A percentile compares a stretch with the other conserved stretches of the same genome.
These are phyloP conservation scores for Venturiaceae sp. DNA, from an alignment of 2,329 filamentous ascomycete genomes.

Conservation along the genomic window DNA sequence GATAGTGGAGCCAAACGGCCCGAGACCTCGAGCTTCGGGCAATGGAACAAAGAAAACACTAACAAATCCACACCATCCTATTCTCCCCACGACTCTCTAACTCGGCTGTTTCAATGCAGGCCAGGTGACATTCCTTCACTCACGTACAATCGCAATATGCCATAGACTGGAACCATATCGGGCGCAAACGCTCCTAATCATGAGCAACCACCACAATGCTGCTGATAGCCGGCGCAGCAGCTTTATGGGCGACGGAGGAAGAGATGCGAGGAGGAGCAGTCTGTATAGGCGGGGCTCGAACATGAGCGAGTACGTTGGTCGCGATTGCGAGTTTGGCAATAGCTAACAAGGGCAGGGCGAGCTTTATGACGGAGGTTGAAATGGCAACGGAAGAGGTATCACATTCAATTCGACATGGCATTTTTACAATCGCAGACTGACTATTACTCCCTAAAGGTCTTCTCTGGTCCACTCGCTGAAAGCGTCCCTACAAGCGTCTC, in stretches of 20 bases:
- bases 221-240: constrained; percentile 17
- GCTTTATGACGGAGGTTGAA: constrained; percentile 90
- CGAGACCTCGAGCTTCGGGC: neutral
- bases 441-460: constrained; percentile 54
- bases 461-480: constrained; percentile 86
- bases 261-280: constrained; percentile 19
- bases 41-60: neutral
- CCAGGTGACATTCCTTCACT: neutral
- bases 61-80: neutral
- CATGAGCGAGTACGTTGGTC: constrained; percentile 47
- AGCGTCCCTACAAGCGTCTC: constrained; percentile 90
- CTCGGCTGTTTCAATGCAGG: neutral
- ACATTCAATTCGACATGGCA: no score
- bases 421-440: constrained; percentile 15
- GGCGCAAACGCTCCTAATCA: constrained; percentile 3
- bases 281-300: constrained; percentile 61
- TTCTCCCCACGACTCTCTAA: neutral
- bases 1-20: neutral
- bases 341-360: constrained; percentile 42
- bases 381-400: constrained; percentile 91
- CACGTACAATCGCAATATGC: neutral
- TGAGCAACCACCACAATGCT: constrained; percentile 9
- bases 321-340: no score
- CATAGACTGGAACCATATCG: neutral
- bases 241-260: constrained; percentile 12